A percentile compares a stretch with the other conserved stretches of the same genome.
Evolutionary conservation across 352 stramenopile species (phyloP).

Genomic region (Globisporangium recalcitrans): DNA sequence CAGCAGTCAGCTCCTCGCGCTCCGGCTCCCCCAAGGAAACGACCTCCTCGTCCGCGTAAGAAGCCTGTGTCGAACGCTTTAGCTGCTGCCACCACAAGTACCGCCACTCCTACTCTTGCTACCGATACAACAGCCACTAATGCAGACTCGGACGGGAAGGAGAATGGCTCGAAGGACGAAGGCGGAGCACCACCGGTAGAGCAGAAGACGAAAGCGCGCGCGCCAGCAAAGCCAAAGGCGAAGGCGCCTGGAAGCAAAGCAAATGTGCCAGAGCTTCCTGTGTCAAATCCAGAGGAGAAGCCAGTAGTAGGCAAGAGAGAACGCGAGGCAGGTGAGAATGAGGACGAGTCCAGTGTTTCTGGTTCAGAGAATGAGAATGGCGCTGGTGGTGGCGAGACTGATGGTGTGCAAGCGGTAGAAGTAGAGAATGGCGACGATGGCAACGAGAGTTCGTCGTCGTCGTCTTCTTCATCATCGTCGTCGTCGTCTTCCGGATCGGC

Average conservation of each 20-base stretch:
- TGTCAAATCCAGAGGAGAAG: not conserved
- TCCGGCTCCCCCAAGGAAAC: slow-evolving; percentile 14
- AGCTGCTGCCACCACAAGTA: not conserved
- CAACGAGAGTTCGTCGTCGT: slow-evolving; percentile 46
- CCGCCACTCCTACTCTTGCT: not conserved
- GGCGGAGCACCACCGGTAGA: too few species aligned
- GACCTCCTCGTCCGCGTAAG: slow-evolving; percentile 15
- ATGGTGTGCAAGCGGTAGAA: not conserved
- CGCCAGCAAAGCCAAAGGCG: not conserved
- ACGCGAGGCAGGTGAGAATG: not conserved
- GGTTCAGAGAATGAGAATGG: slow-evolving; percentile 1
- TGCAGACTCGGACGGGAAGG: not conserved
- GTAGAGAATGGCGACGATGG: slow-evolving; percentile 23
- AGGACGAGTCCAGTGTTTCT: not conserved
- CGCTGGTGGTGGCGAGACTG: not conserved
- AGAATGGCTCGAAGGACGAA: slow-evolving; percentile 15
- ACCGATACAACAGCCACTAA: not conserved
- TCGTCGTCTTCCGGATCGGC: slow-evolving; percentile 30
- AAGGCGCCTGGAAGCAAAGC: not conserved
- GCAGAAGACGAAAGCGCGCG: not conserved
- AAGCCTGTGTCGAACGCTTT: slow-evolving; percentile 8
- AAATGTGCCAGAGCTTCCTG: not conserved
- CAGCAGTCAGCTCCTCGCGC: slow-evolving; percentile 7
- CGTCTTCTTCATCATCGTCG: slow-evolving; percentile 39
- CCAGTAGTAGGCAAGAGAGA: not conserved